Evolutionary conservation across 768 basidiomycete genomes (phyloP).

Genomic region (Lactarius evosmus): DNA sequence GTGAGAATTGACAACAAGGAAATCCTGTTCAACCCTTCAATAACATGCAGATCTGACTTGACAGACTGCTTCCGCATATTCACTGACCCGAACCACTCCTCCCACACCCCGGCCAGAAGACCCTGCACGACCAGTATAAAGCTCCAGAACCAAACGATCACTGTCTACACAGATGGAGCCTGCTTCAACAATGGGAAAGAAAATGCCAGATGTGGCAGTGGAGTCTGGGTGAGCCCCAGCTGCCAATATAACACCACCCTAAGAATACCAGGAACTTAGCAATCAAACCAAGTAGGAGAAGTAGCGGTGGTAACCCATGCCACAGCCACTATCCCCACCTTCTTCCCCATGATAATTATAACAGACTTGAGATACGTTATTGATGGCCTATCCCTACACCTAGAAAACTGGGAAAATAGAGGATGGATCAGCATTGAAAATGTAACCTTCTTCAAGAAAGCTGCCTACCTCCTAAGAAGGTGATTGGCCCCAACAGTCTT

Average conservation of each 20-base stretch:
- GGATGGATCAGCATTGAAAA: constrained; percentile 2
- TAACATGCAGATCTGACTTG: neutral
- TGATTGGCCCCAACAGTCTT: neutral
- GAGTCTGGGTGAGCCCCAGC: constrained; percentile 12
- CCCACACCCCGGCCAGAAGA: neutral
- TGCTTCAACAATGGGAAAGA: constrained; percentile 29
- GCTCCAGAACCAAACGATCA: neutral
- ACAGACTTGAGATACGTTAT: neutral
- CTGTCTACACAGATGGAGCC: constrained; percentile 33
- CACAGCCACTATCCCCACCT: no score
- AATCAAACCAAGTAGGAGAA: constrained; percentile 1
- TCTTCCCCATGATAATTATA: neutral
- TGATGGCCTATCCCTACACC: neutral
- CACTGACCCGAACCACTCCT: no score
- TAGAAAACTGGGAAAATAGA: neutral
- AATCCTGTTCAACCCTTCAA: neutral
- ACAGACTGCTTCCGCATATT: constrained; percentile 7
- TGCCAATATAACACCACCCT: neutral
- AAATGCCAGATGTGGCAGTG: constrained; percentile 29
- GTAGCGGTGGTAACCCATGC: neutral
- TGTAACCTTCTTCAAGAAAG: neutral
- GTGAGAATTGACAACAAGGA: no score
- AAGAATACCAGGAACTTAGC: neutral
- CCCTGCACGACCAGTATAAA: neutral
- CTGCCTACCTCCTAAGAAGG: neutral